These are phyloP conservation scores for Graphium sp. DNA, from an alignment of 2,329 filamentous ascomycete species.

Conservation along the genomic window DNA sequence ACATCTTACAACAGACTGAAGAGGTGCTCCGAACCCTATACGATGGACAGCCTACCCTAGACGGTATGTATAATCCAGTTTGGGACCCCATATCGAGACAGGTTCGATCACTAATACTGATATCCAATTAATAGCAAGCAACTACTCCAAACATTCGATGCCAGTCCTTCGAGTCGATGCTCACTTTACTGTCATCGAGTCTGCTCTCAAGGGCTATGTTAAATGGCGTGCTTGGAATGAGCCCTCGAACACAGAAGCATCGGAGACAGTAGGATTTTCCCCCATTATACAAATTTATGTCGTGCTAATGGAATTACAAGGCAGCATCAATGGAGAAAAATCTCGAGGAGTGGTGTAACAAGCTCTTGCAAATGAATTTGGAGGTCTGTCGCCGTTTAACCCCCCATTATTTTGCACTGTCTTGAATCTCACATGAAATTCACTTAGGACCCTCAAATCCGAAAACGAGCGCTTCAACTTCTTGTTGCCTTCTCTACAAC, in stretches of 20 bases:
- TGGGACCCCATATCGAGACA: neutral
- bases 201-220: constrained; percentile 73
- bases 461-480: constrained; percentile 65
- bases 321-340: constrained; percentile 50
- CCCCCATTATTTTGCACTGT: neutral
- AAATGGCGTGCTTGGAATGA: constrained; percentile 70
- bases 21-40: constrained; percentile 61
- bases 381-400: constrained; percentile 37
- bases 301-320: constrained; percentile 9
- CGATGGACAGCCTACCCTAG: constrained; percentile 48
- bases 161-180: constrained; percentile 71
- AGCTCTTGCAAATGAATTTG: constrained; percentile 52
- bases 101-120: neutral
- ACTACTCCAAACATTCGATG: constrained; percentile 52
- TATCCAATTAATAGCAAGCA: constrained; percentile 27
- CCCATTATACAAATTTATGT: neutral
- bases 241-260: constrained; percentile 9
- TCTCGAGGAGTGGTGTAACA: constrained; percentile 56
- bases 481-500: constrained; percentile 74
- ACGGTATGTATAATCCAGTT: constrained; percentile 27
- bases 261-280: constrained; percentile 11
- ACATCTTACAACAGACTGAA: constrained; percentile 72
- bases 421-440: neutral
- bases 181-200: constrained; percentile 78
- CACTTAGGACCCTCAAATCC: constrained; percentile 57